phyloP scores from a whole-genome alignment of 257 asterid genomes.

The Knoxia roxburghii region DNA sequence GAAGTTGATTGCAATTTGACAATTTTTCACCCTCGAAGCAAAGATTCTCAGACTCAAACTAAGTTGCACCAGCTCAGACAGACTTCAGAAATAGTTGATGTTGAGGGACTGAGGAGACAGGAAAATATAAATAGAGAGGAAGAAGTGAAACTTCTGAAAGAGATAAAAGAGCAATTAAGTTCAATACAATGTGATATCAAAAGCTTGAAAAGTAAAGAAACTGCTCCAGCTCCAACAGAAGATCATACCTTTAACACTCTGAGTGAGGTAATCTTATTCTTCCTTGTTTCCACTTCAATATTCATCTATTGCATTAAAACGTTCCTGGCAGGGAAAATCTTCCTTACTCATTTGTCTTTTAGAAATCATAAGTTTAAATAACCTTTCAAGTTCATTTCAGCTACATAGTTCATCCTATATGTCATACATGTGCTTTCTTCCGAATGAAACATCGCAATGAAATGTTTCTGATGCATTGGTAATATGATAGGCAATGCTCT shows the following conservation, averaged over 20 bases:
- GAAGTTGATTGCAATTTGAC: slow-evolving; percentile 36
- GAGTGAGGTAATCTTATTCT: slow-evolving; percentile 37
- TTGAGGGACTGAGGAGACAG: slow-evolving; percentile 24
- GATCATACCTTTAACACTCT: slow-evolving; percentile 34
- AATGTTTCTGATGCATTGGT: slow-evolving; percentile 10
- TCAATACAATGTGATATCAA: slow-evolving; percentile 47
- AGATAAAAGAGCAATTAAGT: slow-evolving; percentile 51
- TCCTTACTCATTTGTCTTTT: not conserved
- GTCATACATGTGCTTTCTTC: not conserved
- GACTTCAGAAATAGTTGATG: slow-evolving; percentile 39
- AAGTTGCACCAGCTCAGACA: slow-evolving; percentile 24
- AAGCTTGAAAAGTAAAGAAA: slow-evolving; percentile 33
- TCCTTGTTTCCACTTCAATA: not conserved
- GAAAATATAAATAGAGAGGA: slow-evolving; percentile 35
- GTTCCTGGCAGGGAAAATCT: not conserved
- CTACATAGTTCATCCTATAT: not conserved
- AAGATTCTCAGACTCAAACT: slow-evolving; percentile 26
- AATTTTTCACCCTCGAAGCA: slow-evolving; percentile 27
- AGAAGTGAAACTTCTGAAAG: slow-evolving; percentile 54
- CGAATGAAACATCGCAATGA: not conserved
- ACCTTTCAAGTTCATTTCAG: not conserved
- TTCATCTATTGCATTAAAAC: not conserved
- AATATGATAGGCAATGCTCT: slow-evolving; percentile 52
- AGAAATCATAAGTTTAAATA: not conserved
- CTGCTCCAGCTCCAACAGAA: slow-evolving; percentile 19